Conservation (phyloP, 2,329 filamentous ascomycete species). For the Penicillium sp. region DNA sequence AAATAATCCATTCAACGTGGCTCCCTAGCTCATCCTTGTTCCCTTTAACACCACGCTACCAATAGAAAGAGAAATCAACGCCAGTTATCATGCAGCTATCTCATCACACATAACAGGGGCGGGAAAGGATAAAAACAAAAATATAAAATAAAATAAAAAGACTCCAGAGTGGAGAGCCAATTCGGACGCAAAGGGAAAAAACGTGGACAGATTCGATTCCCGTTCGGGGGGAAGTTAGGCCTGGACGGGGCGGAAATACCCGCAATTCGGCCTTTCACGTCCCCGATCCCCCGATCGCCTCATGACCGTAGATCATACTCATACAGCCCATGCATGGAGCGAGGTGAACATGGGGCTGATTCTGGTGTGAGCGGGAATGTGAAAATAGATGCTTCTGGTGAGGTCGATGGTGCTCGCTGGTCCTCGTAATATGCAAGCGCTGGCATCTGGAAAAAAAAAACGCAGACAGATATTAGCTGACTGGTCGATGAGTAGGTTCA, state of each 20-base stretch:
- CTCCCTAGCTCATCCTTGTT: conserved; percentile 3
- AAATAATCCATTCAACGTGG: background rate
- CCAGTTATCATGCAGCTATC: conserved; percentile 11
- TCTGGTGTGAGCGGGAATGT: conserved; percentile 44
- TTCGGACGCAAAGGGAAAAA: background rate
- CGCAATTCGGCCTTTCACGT: background rate
- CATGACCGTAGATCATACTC: conserved; percentile 23
- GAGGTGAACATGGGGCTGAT: conserved; percentile 42
- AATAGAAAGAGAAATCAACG: conserved; percentile 4
- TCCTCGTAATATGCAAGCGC: conserved; percentile 38
- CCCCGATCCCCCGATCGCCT: conserved; percentile 1
- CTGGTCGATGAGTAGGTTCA: conserved; percentile 31
- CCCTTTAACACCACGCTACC: conserved; percentile 8
- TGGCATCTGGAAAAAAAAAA: conserved; percentile 21
- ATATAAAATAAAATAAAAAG: conserved; percentile 2
- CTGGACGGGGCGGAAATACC: conserved; percentile 8
- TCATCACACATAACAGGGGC: conserved; percentile 7
- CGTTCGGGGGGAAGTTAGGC: background rate
- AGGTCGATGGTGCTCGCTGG: conserved; percentile 42
- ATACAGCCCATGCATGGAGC: conserved; percentile 29
- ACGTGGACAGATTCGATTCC: background rate
- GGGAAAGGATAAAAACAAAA: background rate
- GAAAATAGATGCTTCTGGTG: conserved; percentile 39
- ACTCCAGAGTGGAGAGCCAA: background rate
- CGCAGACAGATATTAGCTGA: conserved; percentile 21